These are phyloP conservation scores for Didymella sp. DNA, from an alignment of 2,329 filamentous ascomycete species.

Conservation along the genomic window DNA sequence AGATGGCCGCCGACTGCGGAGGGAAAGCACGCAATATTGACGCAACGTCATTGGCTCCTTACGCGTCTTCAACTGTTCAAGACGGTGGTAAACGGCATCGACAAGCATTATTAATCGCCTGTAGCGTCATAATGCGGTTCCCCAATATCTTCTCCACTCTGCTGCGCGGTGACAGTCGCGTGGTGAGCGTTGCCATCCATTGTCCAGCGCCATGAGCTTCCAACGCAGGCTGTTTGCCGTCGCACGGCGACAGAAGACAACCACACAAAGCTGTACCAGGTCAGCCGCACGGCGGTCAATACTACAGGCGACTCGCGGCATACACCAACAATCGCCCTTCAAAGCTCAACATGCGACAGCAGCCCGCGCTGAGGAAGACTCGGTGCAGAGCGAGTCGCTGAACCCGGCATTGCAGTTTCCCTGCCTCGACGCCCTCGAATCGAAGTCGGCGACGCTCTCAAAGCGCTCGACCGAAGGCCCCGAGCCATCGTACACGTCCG, in stretches of 20 bases:
- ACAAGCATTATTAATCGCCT: conserved; percentile 15
- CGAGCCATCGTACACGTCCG: conserved; percentile 92
- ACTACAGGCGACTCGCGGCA: conserved; percentile 26
- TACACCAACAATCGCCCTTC: conserved; percentile 41
- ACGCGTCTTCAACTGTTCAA: conserved; percentile 1
- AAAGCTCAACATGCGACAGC: conserved; percentile 35
- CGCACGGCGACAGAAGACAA: conserved; percentile 28
- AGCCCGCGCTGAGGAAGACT: conserved; percentile 32
- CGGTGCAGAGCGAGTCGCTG: conserved; percentile 36
- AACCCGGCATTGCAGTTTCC: conserved; percentile 53
- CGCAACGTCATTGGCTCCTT: conserved; percentile 13
- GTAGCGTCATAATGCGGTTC: conserved; percentile 5
- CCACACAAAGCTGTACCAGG: conserved; percentile 12
- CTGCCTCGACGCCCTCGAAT: conserved; percentile 53
- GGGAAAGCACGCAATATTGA: conserved; percentile 18
- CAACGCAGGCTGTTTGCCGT: conserved; percentile 38
- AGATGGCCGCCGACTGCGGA: conserved; percentile 11
- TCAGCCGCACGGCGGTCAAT: conserved; percentile 18
- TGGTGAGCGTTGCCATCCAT: conserved; percentile 7
- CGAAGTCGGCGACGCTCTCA: conserved; percentile 70
- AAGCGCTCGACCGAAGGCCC: conserved; percentile 75
- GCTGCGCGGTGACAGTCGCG: not conserved
- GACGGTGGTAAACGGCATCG: conserved; percentile 11
- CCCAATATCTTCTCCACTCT: conserved; percentile 8
- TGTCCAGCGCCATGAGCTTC: conserved; percentile 37